These are phyloP conservation scores for Vicia faba DNA, from an alignment of 306 rosid species.

Conservation along the genomic window DNA sequence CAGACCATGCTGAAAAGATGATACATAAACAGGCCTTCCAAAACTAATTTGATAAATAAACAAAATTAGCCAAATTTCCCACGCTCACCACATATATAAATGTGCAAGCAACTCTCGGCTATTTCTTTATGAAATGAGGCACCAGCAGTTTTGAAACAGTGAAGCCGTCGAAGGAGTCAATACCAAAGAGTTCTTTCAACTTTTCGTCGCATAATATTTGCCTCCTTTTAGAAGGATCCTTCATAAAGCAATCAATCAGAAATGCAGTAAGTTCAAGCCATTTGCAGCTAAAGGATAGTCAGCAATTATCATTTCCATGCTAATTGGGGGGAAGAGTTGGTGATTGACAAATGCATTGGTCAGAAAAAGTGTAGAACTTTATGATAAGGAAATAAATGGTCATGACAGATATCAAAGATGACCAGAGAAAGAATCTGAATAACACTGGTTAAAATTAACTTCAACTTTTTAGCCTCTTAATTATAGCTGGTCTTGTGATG, in stretches of 20 bases:
- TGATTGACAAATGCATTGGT: conserved; percentile 19
- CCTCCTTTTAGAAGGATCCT: conserved; percentile 85
- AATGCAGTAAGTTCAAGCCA: conserved; percentile 25
- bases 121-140: conserved; percentile 64
- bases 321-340: not conserved
- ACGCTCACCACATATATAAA: conserved; percentile 31
- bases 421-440: conserved; percentile 27
- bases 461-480: conserved; percentile 9
- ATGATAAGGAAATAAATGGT: conserved; percentile 10
- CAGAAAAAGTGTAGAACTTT: conserved; percentile 15
- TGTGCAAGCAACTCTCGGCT: conserved; percentile 47
- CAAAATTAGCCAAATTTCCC: conserved; percentile 44
- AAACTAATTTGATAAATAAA: conserved; percentile 30
- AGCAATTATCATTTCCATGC: conserved; percentile 3
- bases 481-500: not conserved
- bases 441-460: conserved; percentile 16
- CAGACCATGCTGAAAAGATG: conserved; percentile 33
- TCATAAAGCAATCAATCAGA: conserved; percentile 41
- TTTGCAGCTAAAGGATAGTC: not conserved
- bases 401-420: not conserved
- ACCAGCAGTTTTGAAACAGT: conserved; percentile 69
- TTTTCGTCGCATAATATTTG: conserved; percentile 66
- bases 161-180: conserved; percentile 67
- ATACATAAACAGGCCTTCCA: conserved; percentile 33
- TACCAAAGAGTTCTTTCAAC: conserved; percentile 72